These are phyloP conservation scores for Hirschioporus abietinus DNA, from an alignment of 768 basidiomycete genomes.

Conservation along the genomic window DNA sequence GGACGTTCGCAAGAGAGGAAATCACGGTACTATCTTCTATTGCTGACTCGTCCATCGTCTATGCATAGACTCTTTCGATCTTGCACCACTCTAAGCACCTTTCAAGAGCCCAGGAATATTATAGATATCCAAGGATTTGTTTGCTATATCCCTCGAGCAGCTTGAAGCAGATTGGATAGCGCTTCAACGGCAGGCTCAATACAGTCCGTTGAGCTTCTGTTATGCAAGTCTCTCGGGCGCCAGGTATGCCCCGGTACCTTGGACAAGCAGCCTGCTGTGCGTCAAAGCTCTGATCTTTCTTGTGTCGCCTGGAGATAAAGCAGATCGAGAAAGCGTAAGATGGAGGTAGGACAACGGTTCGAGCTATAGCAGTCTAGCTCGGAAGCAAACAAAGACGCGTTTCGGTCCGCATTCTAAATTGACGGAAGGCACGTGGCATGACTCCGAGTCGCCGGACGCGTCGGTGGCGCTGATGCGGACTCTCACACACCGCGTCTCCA, in stretches of 20 bases:
- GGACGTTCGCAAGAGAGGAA: constrained; percentile 48
- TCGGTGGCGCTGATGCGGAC: not conserved
- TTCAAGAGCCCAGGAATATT: not conserved
- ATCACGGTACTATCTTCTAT: not conserved
- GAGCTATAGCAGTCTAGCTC: no score
- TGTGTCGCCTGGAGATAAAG: not conserved
- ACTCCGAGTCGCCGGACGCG: not conserved
- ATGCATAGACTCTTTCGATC: no score
- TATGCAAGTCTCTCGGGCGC: not conserved
- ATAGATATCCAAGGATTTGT: not conserved
- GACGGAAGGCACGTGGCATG: not conserved
- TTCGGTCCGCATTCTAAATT: not conserved
- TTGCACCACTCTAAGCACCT: not conserved
- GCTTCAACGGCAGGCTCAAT: not conserved
- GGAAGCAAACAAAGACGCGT: not conserved
- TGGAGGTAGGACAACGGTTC: not conserved
- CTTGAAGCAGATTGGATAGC: no score
- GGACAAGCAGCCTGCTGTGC: not conserved
- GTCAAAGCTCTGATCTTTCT: not conserved
- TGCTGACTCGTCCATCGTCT: not conserved
- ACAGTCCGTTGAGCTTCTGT: not conserved
- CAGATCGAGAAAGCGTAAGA: not conserved
- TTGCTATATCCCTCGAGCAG: not conserved
- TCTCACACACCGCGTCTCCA: not conserved
- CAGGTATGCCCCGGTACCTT: not conserved